Conservation (phyloP, 2,329 filamentous ascomycete species). For the Xylariaceae sp. region DNA sequence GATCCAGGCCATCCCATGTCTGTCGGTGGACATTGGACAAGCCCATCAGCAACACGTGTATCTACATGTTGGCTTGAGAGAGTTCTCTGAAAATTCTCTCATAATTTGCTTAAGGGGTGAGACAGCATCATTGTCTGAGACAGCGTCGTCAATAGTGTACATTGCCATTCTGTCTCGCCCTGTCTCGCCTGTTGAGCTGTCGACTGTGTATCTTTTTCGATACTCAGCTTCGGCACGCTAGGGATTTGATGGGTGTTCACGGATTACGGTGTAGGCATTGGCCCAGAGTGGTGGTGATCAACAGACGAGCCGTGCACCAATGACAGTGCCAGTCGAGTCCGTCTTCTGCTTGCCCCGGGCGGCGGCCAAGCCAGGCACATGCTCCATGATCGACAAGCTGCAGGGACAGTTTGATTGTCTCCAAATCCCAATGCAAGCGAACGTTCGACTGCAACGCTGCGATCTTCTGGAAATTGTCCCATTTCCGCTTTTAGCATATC, state of each 20-base stretch:
- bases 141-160: conserved; percentile 3
- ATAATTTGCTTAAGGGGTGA: neutral
- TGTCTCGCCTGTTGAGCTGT: too few species aligned
- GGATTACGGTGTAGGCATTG: too few species aligned
- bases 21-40: conserved; percentile 1
- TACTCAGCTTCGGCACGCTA: too few species aligned
- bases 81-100: conserved; percentile 2
- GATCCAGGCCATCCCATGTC: conserved; percentile 8
- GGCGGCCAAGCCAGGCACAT: conserved; percentile 9
- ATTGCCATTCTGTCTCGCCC: conserved; percentile 1
- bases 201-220: too few species aligned
- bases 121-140: conserved; percentile 11
- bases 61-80: conserved; percentile 1
- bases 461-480: conserved; percentile 18
- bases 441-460: conserved; percentile 9
- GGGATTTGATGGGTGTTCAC: too few species aligned
- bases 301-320: too few species aligned
- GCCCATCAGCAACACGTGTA: conserved; percentile 13
- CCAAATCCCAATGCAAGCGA: neutral
- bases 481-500: conserved; percentile 15
- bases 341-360: neutral
- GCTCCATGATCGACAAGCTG: conserved; percentile 13
- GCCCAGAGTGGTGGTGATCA: too few species aligned
- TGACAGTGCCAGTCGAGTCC: too few species aligned
- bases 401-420: conserved; percentile 11